Evolutionary conservation across 257 asterid genomes (phyloP).

Genomic region (Nicotiana benthamiana): DNA sequence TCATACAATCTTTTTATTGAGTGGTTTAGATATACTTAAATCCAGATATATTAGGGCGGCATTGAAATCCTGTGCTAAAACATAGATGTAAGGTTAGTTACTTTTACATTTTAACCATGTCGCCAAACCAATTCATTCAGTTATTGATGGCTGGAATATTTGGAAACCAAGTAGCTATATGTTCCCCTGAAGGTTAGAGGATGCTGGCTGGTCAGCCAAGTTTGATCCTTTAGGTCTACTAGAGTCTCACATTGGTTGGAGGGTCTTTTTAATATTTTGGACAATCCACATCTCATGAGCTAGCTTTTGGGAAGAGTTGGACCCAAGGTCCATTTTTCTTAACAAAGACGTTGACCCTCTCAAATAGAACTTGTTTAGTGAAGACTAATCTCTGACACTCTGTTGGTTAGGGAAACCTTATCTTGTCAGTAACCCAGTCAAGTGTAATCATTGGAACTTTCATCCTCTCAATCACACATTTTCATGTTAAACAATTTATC

Average conservation of each 20-base stretch:
- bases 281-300: not conserved
- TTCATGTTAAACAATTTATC: not conserved
- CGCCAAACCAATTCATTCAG: not conserved
- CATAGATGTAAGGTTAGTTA: not conserved
- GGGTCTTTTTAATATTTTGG: not conserved
- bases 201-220: not conserved
- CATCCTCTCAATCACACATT: not conserved
- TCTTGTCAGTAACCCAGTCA: too few relatives aligned
- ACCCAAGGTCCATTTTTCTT: not conserved
- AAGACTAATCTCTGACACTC: not conserved
- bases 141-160: not conserved
- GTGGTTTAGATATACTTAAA: not conserved
- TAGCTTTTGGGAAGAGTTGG: not conserved
- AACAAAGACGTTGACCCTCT: not conserved
- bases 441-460: not conserved
- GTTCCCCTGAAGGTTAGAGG: not conserved
- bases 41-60: too few relatives aligned
- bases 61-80: not conserved
- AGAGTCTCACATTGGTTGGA: not conserved
- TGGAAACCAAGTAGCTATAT: not conserved
- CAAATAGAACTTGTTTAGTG: not conserved
- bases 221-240: not conserved
- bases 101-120: not conserved
- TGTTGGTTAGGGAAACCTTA: not conserved
- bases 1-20: not conserved